Evolutionary conservation across 2,329 filamentous ascomycete species (phyloP).

Genomic region (Apiospora pterosperma): DNA sequence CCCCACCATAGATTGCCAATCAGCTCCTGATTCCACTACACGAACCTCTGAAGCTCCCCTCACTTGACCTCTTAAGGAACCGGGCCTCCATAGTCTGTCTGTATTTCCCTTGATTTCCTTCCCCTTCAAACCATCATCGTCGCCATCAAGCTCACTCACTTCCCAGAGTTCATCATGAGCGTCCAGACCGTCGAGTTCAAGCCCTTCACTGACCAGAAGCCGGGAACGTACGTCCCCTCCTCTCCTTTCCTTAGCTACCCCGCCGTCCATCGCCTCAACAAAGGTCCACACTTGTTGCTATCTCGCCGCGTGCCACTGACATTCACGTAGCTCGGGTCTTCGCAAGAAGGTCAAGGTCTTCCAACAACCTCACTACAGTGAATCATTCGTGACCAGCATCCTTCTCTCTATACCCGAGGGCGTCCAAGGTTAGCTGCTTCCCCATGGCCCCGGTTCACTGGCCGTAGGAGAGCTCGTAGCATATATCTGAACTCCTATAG

Average conservation of each 20-base stretch:
- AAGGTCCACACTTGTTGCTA: conserved; percentile 6
- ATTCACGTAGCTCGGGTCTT: conserved; percentile 74
- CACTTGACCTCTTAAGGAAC: neutral
- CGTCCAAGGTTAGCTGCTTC: conserved; percentile 57
- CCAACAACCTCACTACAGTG: conserved; percentile 91
- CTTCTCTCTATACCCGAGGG: conserved; percentile 96
- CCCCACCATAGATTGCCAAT: conserved; percentile 4
- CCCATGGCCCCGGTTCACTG: conserved; percentile 15
- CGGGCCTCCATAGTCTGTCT: neutral
- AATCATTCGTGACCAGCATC: conserved; percentile 92
- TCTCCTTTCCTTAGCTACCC: conserved; percentile 27
- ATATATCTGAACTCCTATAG: conserved; percentile 27
- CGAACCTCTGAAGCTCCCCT: conserved; percentile 4
- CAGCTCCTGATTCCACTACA: neutral
- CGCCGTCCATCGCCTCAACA: conserved; percentile 20
- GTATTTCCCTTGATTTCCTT: neutral
- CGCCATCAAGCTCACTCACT: neutral
- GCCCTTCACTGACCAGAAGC: conserved; percentile 95
- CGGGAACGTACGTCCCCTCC: conserved; percentile 79
- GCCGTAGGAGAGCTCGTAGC: too few relatives aligned
- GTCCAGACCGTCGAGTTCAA: conserved; percentile 75
- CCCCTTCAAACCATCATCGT: neutral
- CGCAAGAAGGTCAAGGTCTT: conserved; percentile 99
- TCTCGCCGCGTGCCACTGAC: conserved; percentile 8
- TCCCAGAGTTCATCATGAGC: conserved; percentile 53